Evolutionary conservation across 805 yeast genomes (phyloP).

Genomic region (Metschnikowia continentalis): DNA sequence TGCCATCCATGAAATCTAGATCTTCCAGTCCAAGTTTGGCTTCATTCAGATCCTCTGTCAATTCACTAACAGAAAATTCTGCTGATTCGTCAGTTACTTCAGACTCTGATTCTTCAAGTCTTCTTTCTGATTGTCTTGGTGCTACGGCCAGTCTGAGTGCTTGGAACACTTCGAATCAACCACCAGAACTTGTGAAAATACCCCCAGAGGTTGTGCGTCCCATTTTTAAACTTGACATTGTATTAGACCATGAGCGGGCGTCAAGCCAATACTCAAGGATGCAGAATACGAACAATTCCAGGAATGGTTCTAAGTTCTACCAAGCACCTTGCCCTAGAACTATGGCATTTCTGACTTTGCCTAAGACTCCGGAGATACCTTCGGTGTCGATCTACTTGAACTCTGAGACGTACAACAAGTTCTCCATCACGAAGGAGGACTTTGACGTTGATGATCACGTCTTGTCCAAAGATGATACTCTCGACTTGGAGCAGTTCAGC

Average conservation of each 20-base stretch:
- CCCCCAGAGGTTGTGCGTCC: slow-evolving; percentile 47
- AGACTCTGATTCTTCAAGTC: slow-evolving; percentile 24
- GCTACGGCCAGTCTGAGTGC: slow-evolving; percentile 11
- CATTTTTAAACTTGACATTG: slow-evolving; percentile 43
- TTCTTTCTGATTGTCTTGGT: slow-evolving; percentile 17
- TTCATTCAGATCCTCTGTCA: slow-evolving; percentile 34
- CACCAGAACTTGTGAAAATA: slow-evolving; percentile 43
- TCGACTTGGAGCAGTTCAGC: slow-evolving; percentile 8
- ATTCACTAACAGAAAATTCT: slow-evolving; percentile 34
- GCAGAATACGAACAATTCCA: slow-evolving; percentile 11
- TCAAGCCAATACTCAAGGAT: slow-evolving; percentile 22
- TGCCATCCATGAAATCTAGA: slow-evolving; percentile 27
- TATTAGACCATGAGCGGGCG: slow-evolving; percentile 39
- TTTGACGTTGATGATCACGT: slow-evolving; percentile 13
- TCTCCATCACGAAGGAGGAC: slow-evolving; percentile 28
- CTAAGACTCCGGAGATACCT: slow-evolving; percentile 14
- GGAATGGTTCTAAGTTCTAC: slow-evolving; percentile 7
- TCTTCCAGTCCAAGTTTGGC: slow-evolving; percentile 38
- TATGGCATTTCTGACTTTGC: slow-evolving; percentile 11
- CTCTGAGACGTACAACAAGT: slow-evolving; percentile 23
- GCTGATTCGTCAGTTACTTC: slow-evolving; percentile 28
- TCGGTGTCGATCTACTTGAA: slow-evolving; percentile 17
- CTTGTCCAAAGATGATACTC: slow-evolving; percentile 6
- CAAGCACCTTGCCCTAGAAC: background rate
- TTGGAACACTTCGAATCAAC: slow-evolving; percentile 18